Evolutionary conservation across 257 asterid genomes (phyloP), one percentile per base, ranked within the genome.

Genomic region (Nemophila menziesii): DNA sequence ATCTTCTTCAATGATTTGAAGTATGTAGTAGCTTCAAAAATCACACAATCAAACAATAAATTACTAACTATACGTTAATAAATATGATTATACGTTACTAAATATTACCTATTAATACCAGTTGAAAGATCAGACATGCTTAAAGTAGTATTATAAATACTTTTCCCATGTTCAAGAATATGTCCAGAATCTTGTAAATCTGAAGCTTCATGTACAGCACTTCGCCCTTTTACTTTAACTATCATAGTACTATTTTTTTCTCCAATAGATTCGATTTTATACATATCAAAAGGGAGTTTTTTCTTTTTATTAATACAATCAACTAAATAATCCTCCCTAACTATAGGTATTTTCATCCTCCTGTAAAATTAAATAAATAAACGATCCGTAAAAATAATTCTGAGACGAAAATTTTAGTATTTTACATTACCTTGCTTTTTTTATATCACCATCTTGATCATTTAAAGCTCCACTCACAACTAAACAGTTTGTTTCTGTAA

Each of bases 1-100:
- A 70, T 90, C 98, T 20, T 90, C 94, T 85, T 90, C 81, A 61
- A 85, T 90, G 49, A 90, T 78, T 72, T 90, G 98, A 52, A 90
- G 90, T 47, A 90, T 67, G 58, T 85, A 90, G 67, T 68, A 90
- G 66, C 98, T 90, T 58, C 83, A 77, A 14, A 43, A 55, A 44
- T 44, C 19, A 44, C 44, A 43, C n/a, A n/a, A n/a, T n/a, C n/a
- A n/a, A n/a, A n/a, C n/a, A n/a, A n/a, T n/a, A n/a, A n/a, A n/a
- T n/a, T n/a, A n/a, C n/a, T n/a, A n/a, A n/a, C n/a, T n/a, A n/a
- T n/a, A n/a, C n/a, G n/a, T n/a, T n/a, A n/a, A n/a, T n/a, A n/a
- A n/a, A n/a, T n/a, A n/a, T n/a, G n/a, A n/a, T n/a, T n/a, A n/a
- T n/a, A n/a, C n/a, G n/a, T n/a, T n/a, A n/a, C n/a, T n/a, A n/a